Conservation (phyloP, 441 rosid genomes). For the Erodium moschatum region DNA sequence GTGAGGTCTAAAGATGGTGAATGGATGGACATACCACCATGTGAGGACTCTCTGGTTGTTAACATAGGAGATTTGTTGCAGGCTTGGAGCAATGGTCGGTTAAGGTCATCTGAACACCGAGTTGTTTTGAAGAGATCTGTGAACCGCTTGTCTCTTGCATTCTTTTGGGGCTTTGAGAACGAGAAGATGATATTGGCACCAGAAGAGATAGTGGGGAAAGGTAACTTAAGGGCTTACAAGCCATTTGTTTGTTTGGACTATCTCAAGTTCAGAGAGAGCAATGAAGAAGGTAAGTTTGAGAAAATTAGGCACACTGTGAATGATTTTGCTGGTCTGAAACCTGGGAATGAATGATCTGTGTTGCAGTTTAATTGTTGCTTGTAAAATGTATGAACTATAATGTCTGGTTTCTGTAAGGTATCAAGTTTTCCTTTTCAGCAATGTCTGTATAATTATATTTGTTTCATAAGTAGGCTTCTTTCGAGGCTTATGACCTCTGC, state of each 20-base stretch:
- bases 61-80: conserved; percentile 55
- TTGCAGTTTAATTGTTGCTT: neutral
- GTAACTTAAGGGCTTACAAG: no score
- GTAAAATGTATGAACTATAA: neutral
- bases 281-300: conserved; percentile 61
- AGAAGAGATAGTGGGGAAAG: no score
- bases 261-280: conserved; percentile 50
- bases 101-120: conserved; percentile 65
- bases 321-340: conserved; percentile 45
- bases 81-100: conserved; percentile 63
- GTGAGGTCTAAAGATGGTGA: conserved; percentile 57
- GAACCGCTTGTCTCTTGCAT: conserved; percentile 48
- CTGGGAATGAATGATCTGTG: no score
- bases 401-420: neutral
- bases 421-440: no score
- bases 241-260: conserved; percentile 49
- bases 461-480: no score
- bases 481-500: no score
- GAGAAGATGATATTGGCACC: conserved; percentile 40
- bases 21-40: conserved; percentile 53
- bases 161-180: conserved; percentile 62
- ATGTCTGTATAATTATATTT: no score
- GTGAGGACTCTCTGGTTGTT: conserved; percentile 36
- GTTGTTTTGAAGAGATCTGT: conserved; percentile 39
- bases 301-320: conserved; percentile 49